phyloP scores from a whole-genome alignment of 2,329 filamentous ascomycete species.

The Hirsutella rhossiliensis region DNA sequence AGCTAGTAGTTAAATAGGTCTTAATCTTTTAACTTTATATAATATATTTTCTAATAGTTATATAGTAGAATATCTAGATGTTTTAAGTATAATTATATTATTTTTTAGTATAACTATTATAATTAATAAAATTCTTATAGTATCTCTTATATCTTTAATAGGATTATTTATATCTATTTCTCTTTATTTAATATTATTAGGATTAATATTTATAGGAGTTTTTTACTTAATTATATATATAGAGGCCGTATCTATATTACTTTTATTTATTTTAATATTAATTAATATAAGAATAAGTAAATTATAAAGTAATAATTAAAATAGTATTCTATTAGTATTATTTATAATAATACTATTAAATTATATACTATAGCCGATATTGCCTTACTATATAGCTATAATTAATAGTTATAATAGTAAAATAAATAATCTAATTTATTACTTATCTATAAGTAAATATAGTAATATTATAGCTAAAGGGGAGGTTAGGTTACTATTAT shows the following conservation, averaged over 20 bases:
- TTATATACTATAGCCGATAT: background rate
- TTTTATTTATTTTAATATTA: background rate
- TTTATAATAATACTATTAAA: background rate
- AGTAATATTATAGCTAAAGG: background rate
- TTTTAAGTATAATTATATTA: too few species aligned
- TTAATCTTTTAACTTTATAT: background rate
- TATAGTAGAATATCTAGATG: too few species aligned
- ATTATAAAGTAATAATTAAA: background rate
- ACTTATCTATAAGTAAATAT: background rate
- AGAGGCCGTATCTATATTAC: background rate
- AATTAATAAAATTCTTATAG: too few species aligned
- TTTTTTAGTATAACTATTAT: too few species aligned
- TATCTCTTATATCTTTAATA: too few species aligned
- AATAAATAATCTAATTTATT: background rate
- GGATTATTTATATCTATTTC: too few species aligned
- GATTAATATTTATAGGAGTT: too few species aligned
- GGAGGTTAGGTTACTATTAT: background rate
- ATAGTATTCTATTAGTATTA: background rate
- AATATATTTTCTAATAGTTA: too few species aligned
- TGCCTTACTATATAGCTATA: background rate
- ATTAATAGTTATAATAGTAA: background rate
- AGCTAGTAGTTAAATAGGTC: background rate
- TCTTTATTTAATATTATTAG: too few species aligned
- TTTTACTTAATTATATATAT: background rate
- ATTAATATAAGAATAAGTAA: background rate